Conservation (phyloP, 2,329 filamentous ascomycete genomes). For the Penicillium sp. region DNA sequence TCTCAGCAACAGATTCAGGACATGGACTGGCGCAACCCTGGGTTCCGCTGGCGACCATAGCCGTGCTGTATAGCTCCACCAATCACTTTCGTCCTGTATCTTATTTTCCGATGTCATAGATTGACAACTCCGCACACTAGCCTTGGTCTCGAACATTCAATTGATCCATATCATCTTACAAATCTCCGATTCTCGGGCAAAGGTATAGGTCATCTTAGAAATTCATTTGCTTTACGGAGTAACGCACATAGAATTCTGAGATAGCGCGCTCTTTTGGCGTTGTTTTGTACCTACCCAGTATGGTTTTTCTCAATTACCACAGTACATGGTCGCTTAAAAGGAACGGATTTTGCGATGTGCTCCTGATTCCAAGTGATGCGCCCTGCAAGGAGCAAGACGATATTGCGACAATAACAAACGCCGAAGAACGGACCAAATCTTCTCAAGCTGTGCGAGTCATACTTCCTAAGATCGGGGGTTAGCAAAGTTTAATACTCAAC, state of each 20-base stretch:
- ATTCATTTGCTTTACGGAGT: not conserved
- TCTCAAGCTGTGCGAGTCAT: not conserved
- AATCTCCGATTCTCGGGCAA: not conserved
- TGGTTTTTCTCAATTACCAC: not conserved
- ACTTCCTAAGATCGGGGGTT: conserved; percentile 1
- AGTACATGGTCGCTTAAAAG: not conserved
- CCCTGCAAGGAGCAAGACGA: not conserved
- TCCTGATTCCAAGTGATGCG: not conserved
- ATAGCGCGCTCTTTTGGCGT: not conserved
- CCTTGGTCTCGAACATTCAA: not conserved
- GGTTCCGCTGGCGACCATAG: conserved; percentile 51
- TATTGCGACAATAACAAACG: not conserved
- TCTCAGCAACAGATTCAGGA: conserved; percentile 48
- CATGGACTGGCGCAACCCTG: conserved; percentile 59
- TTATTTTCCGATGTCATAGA: not conserved
- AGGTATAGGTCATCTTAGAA: too few relatives aligned
- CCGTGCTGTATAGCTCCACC: not conserved
- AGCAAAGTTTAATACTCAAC: not conserved
- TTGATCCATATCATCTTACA: not conserved
- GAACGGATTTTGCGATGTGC: not conserved
- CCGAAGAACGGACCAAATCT: conserved; percentile 1
- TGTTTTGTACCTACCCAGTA: not conserved
- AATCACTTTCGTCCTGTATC: not conserved
- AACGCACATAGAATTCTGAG: not conserved
- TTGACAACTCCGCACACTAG: not conserved